These are phyloP conservation scores for Allium fistulosum DNA, from an alignment of 106 monocot genomes.

Conservation along the genomic window DNA sequence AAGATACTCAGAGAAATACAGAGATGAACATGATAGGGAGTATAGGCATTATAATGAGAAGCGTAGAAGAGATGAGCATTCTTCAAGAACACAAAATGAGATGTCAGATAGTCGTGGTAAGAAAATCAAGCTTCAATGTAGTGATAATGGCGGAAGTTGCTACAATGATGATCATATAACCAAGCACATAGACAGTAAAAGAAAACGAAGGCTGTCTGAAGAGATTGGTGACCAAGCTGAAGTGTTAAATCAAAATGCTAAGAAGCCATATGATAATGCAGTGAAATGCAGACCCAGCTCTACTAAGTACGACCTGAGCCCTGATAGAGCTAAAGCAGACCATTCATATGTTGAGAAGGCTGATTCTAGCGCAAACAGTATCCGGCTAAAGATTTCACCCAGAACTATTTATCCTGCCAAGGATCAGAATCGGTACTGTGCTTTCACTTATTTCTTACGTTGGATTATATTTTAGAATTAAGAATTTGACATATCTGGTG, in stretches of 20 bases:
- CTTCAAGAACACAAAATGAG: slow-evolving; percentile 30
- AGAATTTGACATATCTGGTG: too few species aligned
- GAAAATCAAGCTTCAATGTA: slow-evolving; percentile 43
- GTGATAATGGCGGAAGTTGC: slow-evolving; percentile 35
- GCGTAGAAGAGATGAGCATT: slow-evolving; percentile 25
- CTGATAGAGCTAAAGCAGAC: slow-evolving; percentile 18
- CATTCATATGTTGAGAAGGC: slow-evolving; percentile 14
- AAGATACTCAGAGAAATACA: slow-evolving; percentile 38
- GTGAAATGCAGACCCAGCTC: slow-evolving; percentile 25
- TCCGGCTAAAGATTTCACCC: slow-evolving; percentile 32
- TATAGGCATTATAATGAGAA: slow-evolving; percentile 32
- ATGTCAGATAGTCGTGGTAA: slow-evolving; percentile 38
- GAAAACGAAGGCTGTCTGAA: slow-evolving; percentile 55
- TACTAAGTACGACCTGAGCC: slow-evolving; percentile 12
- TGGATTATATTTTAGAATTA: too few species aligned
- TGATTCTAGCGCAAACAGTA: slow-evolving; percentile 28
- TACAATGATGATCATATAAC: slow-evolving; percentile 28
- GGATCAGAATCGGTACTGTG: slow-evolving; percentile 42
- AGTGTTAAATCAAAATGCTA: slow-evolving; percentile 27
- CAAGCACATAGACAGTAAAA: slow-evolving; percentile 28
- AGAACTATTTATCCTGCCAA: slow-evolving; percentile 30
- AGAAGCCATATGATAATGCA: slow-evolving; percentile 25
- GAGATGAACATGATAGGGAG: slow-evolving; percentile 44
- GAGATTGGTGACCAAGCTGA: slow-evolving; percentile 54
- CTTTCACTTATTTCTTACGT: neutral